These are phyloP conservation scores for Daldinia eschscholtzii DNA, from an alignment of 2,329 filamentous ascomycete genomes.

Conservation along the genomic window DNA sequence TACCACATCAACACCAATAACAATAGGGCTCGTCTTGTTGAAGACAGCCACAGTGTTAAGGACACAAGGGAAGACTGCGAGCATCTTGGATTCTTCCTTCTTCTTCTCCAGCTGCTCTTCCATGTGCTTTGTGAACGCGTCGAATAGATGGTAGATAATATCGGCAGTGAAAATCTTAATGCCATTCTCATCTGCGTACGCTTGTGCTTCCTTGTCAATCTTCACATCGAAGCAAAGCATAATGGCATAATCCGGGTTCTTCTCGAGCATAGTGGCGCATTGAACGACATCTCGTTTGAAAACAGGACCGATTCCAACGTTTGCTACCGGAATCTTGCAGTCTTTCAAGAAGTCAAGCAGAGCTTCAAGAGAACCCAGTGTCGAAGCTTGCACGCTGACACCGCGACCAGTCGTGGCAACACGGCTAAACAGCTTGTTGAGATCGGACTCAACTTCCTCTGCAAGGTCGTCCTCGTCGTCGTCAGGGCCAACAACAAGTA, in stretches of 20 bases:
- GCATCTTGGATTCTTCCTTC: constrained; percentile 95
- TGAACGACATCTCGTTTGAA: constrained; percentile 98
- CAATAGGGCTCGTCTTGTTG: constrained; percentile 97
- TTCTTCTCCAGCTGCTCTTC: constrained; percentile 85
- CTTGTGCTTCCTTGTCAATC: constrained; percentile 94
- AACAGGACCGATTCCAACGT: constrained; percentile 96
- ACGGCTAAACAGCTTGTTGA: constrained; percentile 89
- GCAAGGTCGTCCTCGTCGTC: constrained; percentile 97
- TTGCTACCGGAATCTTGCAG: constrained; percentile 96
- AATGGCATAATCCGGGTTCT: constrained; percentile 93
- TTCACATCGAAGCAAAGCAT: constrained; percentile 99
- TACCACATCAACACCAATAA: constrained; percentile 94
- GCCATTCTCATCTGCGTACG: constrained; percentile 91
- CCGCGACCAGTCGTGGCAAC: constrained; percentile 93
- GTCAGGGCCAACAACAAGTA: constrained; percentile 93
- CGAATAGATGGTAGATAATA: constrained; percentile 99
- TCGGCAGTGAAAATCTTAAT: constrained; percentile 99
- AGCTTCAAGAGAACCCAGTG: constrained; percentile 95
- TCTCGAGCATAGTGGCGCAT: constrained; percentile 96
- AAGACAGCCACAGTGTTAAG: constrained; percentile 91
- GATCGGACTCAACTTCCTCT: constrained; percentile 95
- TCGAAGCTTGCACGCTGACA: constrained; percentile 97
- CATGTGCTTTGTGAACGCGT: constrained; percentile 97
- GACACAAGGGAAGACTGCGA: constrained; percentile 97
- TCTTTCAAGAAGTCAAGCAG: constrained; percentile 94